Conservation (phyloP, 2,329 filamentous ascomycete species). For the Fusarium mangiferae region DNA sequence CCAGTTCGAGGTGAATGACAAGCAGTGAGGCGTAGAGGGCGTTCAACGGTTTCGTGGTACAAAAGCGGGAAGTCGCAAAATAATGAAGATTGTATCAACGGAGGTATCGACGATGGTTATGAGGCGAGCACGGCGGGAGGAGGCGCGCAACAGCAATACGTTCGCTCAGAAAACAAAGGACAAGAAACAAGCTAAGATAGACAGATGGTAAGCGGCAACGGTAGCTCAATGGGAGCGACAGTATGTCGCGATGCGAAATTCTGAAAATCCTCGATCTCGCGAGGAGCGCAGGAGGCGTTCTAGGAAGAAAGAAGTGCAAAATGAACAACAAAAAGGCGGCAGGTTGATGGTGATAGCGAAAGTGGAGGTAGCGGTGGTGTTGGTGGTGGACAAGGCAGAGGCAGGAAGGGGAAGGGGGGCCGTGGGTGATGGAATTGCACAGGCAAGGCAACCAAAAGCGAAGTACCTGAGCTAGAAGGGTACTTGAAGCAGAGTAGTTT, state of each 20-base stretch:
- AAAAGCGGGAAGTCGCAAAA: conserved; percentile 8
- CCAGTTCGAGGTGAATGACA: conserved; percentile 8
- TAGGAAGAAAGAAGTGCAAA: conserved; percentile 32
- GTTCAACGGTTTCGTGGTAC: neutral
- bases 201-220: conserved; percentile 7
- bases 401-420: conserved; percentile 34
- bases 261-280: conserved; percentile 20
- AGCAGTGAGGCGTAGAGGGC: neutral
- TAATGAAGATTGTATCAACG: conserved; percentile 8
- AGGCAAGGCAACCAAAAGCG: conserved; percentile 24
- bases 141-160: conserved; percentile 25
- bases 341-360: conserved; percentile 38
- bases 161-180: conserved; percentile 23
- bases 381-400: conserved; percentile 30
- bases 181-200: conserved; percentile 15
- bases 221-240: conserved; percentile 33
- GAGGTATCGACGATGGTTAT: conserved; percentile 13
- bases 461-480: conserved; percentile 33
- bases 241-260: conserved; percentile 23
- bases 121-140: conserved; percentile 16
- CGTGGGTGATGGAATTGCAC: conserved; percentile 36
- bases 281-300: conserved; percentile 29
- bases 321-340: conserved; percentile 29
- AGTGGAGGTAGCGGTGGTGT: conserved; percentile 33
- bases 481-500: conserved; percentile 26